phyloP scores from a whole-genome alignment of 2,329 filamentous ascomycete genomes.

The Immersiporthe knoxdaviesiana region DNA sequence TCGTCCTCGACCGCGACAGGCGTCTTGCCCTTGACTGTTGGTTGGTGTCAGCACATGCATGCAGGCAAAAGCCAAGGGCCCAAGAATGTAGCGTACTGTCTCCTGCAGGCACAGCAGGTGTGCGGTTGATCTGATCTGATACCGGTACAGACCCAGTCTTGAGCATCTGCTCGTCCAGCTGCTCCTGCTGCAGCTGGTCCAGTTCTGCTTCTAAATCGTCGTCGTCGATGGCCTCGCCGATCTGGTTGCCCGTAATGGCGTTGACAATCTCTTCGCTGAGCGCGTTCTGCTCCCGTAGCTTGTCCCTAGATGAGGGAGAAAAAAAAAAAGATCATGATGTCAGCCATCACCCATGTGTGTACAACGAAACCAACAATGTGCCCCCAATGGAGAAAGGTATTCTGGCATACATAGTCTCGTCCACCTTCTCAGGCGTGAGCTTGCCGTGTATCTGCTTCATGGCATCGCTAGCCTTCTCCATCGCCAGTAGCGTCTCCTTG shows the following conservation, averaged over 20 bases:
- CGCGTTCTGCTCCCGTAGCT: constrained; percentile 86
- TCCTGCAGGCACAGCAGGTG: constrained; percentile 75
- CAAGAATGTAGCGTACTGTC: constrained; percentile 66
- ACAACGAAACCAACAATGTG: neutral
- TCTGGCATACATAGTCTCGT: constrained; percentile 81
- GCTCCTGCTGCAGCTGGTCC: constrained; percentile 76
- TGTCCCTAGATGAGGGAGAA: constrained; percentile 66
- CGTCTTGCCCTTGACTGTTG: constrained; percentile 54
- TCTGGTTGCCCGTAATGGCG: constrained; percentile 74
- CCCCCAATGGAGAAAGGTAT: constrained; percentile 15
- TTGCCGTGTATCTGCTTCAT: constrained; percentile 94
- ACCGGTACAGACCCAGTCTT: constrained; percentile 85
- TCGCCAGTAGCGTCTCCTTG: constrained; percentile 89
- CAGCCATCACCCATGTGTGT: constrained; percentile 22
- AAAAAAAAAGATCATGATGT: constrained; percentile 36
- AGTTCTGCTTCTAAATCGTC: constrained; percentile 84
- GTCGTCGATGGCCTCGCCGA: constrained; percentile 78
- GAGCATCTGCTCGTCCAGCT: constrained; percentile 91
- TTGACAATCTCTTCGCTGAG: constrained; percentile 91
- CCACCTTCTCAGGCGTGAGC: constrained; percentile 91
- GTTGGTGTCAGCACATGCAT: constrained; percentile 5
- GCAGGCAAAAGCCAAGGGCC: neutral
- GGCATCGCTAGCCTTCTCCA: constrained; percentile 86
- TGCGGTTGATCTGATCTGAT: constrained; percentile 72
- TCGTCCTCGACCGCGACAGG: constrained; percentile 72